These are phyloP conservation scores for Magnolia changhungtana DNA, from an alignment of 164 flowering plant species.

Conservation along the genomic window DNA sequence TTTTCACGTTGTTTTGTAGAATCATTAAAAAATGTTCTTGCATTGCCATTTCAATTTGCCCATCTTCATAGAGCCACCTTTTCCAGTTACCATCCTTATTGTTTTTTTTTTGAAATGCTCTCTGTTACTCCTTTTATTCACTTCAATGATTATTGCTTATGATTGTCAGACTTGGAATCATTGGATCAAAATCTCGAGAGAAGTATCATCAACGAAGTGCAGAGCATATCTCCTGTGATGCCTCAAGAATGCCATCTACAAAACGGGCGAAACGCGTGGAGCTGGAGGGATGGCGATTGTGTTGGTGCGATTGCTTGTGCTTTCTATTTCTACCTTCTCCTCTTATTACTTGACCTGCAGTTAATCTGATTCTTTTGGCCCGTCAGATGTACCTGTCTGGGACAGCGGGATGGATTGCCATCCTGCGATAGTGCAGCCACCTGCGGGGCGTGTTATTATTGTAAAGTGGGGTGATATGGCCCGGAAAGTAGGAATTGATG, in stretches of 20 bases:
- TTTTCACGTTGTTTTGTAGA: too few species aligned
- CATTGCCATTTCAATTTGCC: too few species aligned
- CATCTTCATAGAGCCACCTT: too few species aligned
- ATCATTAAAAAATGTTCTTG: too few species aligned
- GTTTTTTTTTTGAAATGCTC: not conserved
- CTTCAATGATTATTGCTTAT: not conserved
- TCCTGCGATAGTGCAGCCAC: not conserved
- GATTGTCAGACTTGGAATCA: constrained; percentile 6
- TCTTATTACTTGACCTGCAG: not conserved
- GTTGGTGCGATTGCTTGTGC: not conserved
- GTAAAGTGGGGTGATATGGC: constrained; percentile 34
- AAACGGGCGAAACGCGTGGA: constrained; percentile 2
- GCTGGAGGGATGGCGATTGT: constrained; percentile 2
- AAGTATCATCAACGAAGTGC: not conserved
- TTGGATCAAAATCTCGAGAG: not conserved
- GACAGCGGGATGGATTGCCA: constrained; percentile 10
- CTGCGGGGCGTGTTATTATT: constrained; percentile 14
- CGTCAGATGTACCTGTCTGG: constrained; percentile 15
- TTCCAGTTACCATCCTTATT: too few species aligned
- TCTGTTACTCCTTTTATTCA: too few species aligned
- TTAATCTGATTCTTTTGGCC: constrained; percentile 9
- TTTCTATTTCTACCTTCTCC: not conserved
- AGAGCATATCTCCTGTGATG: not conserved
- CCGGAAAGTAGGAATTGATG: constrained; percentile 35
- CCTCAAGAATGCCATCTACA: constrained; percentile 9